Percentiles rank a stretch among this genome's conserved stretches.
These are phyloP conservation scores for Ormosia emarginata DNA, from an alignment of 306 rosid genomes.

Conservation along the genomic window DNA sequence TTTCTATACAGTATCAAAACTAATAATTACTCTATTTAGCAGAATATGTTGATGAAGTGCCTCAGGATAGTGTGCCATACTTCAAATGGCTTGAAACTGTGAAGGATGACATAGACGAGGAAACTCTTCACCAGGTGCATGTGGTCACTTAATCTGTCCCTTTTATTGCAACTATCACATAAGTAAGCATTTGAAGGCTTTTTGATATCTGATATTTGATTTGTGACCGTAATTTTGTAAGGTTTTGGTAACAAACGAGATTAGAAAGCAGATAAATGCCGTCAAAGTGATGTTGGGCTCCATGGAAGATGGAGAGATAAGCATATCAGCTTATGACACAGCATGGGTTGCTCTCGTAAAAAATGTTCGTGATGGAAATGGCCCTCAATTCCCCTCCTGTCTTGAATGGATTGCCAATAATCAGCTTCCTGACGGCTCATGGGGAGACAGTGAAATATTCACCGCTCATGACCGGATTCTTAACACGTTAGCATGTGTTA, in stretches of 20 bases:
- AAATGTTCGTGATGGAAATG: constrained; percentile 22
- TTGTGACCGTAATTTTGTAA: neutral
- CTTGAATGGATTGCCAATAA: constrained; percentile 74
- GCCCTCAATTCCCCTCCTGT: constrained; percentile 60
- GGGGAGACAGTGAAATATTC: constrained; percentile 62
- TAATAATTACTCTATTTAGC: neutral
- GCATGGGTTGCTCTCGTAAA: constrained; percentile 76
- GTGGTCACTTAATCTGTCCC: neutral
- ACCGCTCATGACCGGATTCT: constrained; percentile 68
- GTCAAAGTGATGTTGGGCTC: constrained; percentile 45
- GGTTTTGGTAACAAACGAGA: constrained; percentile 33
- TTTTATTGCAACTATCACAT: neutral
- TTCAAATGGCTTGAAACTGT: constrained; percentile 43
- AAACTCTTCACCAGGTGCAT: constrained; percentile 32
- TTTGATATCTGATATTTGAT: neutral
- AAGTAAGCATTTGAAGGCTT: neutral
- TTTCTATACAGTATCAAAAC: neutral
- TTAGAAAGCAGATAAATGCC: constrained; percentile 26
- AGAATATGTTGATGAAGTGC: constrained; percentile 32
- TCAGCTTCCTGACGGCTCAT: constrained; percentile 69
- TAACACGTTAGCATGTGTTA: constrained; percentile 68
- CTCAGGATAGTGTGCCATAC: constrained; percentile 40
- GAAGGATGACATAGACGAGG: constrained; percentile 45
- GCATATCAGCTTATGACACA: constrained; percentile 80
- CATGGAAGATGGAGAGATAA: constrained; percentile 76